Base-by-base conservation (phyloP, 2,329 filamentous ascomycete species). In the Aspergillus sp. region DNA sequence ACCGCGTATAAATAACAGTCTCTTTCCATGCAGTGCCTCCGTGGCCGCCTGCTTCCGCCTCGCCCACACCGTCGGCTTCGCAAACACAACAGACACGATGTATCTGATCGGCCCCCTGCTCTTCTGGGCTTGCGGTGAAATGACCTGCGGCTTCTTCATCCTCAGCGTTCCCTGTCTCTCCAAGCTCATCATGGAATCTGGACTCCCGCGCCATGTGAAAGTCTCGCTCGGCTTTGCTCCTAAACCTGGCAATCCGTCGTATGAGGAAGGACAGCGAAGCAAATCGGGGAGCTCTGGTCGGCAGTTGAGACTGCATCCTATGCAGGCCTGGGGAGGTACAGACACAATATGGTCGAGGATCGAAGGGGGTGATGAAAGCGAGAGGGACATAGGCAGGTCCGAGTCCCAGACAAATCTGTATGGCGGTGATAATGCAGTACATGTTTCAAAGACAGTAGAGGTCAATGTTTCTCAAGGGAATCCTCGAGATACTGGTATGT, bases 91-190 rank as follows among this genome's bases (percentile, higher is more conserved):
- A 2, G 65, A 68, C 41, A 53, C 33, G 2, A 75, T 76, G 46
- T 80, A 74, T 59, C 57, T 63, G 11, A 70, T 80, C 40, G 75
- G 72, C 0, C 71, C 75, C 1, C 63, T 80, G 1, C 56, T 76
- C 14, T 79, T 80, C 64, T 81, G 78, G 78, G 77, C 74, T 3
- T 68, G 65, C 27, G 78, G 72, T 4, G 78, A 80, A 59, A 79
- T 78, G 72, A 77, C 77, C 2, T 78, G 76, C 51, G 78, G 74
- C 7, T 80, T 81, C 65, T 74, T 80, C 60, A 74, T 79, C 49
- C 57, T 75, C 40, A 70, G 74, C 50, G 60, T 77, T 37, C 76
- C 77, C 5, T 75, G 71, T 40, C 59, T 76, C 0, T 74, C 77
- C 3, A 78, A 75, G 60, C 66, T 78, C 23, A 57, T 77, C 62